Conservation (phyloP, 2,329 filamentous ascomycete species). For the Scleromitrula shiraiana region DNA sequence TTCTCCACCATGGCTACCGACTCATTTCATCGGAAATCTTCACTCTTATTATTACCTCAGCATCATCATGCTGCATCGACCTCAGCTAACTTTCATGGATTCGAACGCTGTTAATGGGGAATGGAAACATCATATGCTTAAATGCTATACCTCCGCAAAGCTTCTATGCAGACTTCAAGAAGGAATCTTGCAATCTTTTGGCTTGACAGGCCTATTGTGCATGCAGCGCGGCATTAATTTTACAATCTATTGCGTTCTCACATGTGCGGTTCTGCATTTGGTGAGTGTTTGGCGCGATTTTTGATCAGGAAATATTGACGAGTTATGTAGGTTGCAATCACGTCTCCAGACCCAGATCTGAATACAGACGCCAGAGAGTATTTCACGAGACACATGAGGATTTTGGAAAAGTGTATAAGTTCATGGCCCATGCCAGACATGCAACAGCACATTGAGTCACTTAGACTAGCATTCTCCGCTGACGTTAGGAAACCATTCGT, state of each 20-base stretch:
- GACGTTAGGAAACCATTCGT: conserved; percentile 80
- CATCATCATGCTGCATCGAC: conserved; percentile 79
- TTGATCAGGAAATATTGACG: conserved; percentile 5
- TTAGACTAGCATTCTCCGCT: conserved; percentile 85
- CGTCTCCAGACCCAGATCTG: conserved; percentile 83
- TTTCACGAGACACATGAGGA: conserved; percentile 89
- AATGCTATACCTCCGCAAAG: conserved; percentile 80
- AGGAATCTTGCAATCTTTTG: conserved; percentile 66
- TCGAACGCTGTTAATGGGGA: conserved; percentile 60
- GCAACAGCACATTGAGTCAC: conserved; percentile 79
- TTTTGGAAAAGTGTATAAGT: conserved; percentile 76
- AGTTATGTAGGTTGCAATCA: conserved; percentile 67
- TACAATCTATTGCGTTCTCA: conserved; percentile 84
- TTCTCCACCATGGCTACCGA: conserved; percentile 74
- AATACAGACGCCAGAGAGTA: conserved; percentile 79
- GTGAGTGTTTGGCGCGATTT: conserved; percentile 46
- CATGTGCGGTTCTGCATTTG: conserved; percentile 86
- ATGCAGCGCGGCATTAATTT: conserved; percentile 96
- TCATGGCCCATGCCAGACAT: conserved; percentile 86
- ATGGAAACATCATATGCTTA: conserved; percentile 83
- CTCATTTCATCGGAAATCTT: conserved; percentile 81
- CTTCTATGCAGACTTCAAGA: conserved; percentile 81
- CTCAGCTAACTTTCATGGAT: conserved; percentile 73
- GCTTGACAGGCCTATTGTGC: conserved; percentile 72
- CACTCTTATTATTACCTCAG: conserved; percentile 83